Base-by-base conservation (phyloP, 2,329 filamentous ascomycete species). In the Ramularia collo-cygni region DNA sequence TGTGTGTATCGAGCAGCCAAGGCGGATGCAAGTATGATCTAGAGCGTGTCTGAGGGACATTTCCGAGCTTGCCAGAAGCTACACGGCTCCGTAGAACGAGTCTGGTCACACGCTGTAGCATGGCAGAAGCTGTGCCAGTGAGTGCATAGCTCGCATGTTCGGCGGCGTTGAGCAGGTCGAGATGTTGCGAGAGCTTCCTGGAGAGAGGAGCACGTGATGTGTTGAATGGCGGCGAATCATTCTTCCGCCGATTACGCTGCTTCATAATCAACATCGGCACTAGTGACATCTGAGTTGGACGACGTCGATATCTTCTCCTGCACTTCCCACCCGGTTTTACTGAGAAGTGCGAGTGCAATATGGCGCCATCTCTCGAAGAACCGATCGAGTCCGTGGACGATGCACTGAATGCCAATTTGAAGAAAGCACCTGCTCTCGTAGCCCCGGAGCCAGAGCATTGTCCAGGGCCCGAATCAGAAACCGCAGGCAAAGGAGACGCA, bases 381-480 rank as follows among this genome's bases (percentile, higher is more conserved):
- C 75, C 82, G 35, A 74, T 60, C 8, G 62, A 66, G 76, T 38
- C 54, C 4, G 53, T 60, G 38, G 62, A 74, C 28, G 71, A 81
- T 37, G 72, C 81, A 47, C 81, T 86, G 43, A 82, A 88, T 47
- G 70, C 94, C 52, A 70, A 79, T 52, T 71, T 89, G 41, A 88
- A 88, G 63, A 71, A 77, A 40, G 81, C 85, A 37, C 88, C 90
- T 1, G 75, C 86, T 48, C 83, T 98, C 38, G 85, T 96, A 48
- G 92, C 92, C 14, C 40, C 40, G 13, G 89, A 96, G 61, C 90
- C 90, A 58, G 76, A 96, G 65, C 89, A 96, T 70, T 98, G 92
- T 59, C 90, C 90, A 3, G 92, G 92, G 1, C 92, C 86, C 3
- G 85, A 90, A 59, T 87, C 83, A 10, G 72, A 86, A 50, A 67